Percentiles rank a stretch among this genome's conserved stretches.
Evolutionary conservation across 2,329 filamentous ascomycete genomes (phyloP).

Genomic region (Sarocladium strictum): DNA sequence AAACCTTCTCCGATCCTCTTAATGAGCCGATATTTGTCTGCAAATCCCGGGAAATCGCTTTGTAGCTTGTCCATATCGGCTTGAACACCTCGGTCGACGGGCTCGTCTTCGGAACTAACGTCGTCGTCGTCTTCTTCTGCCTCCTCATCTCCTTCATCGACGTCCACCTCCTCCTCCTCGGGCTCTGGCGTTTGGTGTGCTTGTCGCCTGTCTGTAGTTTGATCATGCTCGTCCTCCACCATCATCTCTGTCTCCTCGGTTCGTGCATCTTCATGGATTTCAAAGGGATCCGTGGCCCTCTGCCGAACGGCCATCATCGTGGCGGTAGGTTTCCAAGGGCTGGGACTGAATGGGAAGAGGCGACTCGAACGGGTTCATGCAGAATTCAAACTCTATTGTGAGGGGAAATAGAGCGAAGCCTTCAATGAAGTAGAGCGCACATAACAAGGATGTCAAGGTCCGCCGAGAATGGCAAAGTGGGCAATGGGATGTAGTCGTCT

Average conservation of each 20-base stretch:
- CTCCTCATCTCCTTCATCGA: conserved; percentile 27
- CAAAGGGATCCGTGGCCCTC: conserved; percentile 33
- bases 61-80: conserved; percentile 87
- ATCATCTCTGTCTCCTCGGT: conserved; percentile 47
- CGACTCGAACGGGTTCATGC: too few relatives aligned
- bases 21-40: conserved; percentile 78
- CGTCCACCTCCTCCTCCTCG: conserved; percentile 25
- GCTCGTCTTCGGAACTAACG: conserved; percentile 52
- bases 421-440: too few relatives aligned
- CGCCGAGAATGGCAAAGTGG: background rate
- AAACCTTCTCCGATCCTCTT: conserved; percentile 94
- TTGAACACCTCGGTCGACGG: conserved; percentile 62
- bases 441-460: background rate
- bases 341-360: too few relatives aligned
- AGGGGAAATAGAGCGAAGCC: too few relatives aligned
- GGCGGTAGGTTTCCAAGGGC: too few relatives aligned
- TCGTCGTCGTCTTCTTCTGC: conserved; percentile 31
- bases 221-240: conserved; percentile 31
- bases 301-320: conserved; percentile 9
- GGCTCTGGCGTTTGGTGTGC: conserved; percentile 6
- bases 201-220: conserved; percentile 22
- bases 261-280: conserved; percentile 44
- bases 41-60: conserved; percentile 76
- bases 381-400: too few relatives aligned
- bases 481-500: background rate